phyloP scores from a whole-genome alignment of 2,329 filamentous ascomycete genomes.

The Uncinocarpus reesii region DNA sequence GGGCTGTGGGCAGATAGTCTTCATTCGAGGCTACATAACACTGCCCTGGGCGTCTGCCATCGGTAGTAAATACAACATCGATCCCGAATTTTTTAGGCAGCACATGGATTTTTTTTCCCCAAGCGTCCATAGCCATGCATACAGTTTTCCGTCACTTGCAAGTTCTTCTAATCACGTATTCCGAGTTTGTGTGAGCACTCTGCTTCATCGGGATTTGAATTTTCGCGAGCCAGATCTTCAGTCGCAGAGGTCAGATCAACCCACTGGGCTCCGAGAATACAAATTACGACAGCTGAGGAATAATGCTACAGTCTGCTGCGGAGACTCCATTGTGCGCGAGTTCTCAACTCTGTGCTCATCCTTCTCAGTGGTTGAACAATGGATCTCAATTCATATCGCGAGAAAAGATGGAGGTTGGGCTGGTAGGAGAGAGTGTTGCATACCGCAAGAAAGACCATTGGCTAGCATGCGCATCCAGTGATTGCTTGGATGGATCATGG shows the following conservation, averaged over 20 bases:
- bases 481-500: slow-evolving; percentile 9
- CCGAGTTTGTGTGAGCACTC: slow-evolving; percentile 5
- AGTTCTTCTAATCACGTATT: slow-evolving; percentile 5
- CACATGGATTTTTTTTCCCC: slow-evolving; percentile 6
- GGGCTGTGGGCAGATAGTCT: slow-evolving; percentile 1
- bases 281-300: slow-evolving; percentile 7
- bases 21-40: slow-evolving; percentile 6
- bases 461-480: not conserved
- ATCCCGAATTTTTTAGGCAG: slow-evolving; percentile 4
- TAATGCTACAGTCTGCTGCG: slow-evolving; percentile 6
- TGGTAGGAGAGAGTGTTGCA: slow-evolving; percentile 3
- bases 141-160: slow-evolving; percentile 1
- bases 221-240: not conserved
- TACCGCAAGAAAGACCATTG: not conserved
- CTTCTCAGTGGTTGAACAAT: slow-evolving; percentile 12
- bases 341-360: slow-evolving; percentile 9
- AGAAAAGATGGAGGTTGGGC: slow-evolving; percentile 8
- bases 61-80: slow-evolving; percentile 6
- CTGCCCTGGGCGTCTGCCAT: slow-evolving; percentile 1
- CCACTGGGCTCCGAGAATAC: slow-evolving; percentile 4
- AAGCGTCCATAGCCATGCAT: not conserved
- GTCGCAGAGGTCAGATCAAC: slow-evolving; percentile 3
- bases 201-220: slow-evolving; percentile 2
- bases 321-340: slow-evolving; percentile 8
- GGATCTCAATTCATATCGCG: slow-evolving; percentile 5